Base-by-base conservation (phyloP, 306 rosid species). In the Glycine tomentella region DNA sequence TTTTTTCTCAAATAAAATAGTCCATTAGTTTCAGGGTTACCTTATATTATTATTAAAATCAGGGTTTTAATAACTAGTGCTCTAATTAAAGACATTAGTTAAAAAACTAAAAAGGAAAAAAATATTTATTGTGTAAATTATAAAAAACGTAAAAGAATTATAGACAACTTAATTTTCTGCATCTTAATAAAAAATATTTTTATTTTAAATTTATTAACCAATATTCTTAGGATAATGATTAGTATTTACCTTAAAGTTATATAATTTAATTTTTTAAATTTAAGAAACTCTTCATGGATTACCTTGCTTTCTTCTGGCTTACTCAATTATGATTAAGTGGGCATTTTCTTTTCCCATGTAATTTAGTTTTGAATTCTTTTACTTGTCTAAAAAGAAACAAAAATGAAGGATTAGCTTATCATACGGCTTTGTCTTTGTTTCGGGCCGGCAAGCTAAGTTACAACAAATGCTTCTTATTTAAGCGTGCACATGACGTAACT, bases 401-500 rank as follows among this genome's bases (percentile, higher is more conserved):
- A 77, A 33, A 5, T 63, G 86, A 72, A 72, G 66, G 46, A 25
- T 42, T 83, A 55, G 64, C 15, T 78, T 77, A 66, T 46, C 58
- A 65, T 48, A 56, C 3, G 5, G 17, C 17, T 84, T 79, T 79
- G 84, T 79, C 84, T 79, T 79, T 58, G 69, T n/a, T 74, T 34
- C n/a, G 1, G 50, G 83, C 50, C 74, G n/a, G 71, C 69, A 20
- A 20, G 25, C 25, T 20, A 31, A 70, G 38, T 15, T 69, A 53
- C 67, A 61, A 33, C 36, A 20, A 14, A 57, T 75, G 20, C 3
- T 79, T 69, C 6, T 46, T 11, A 57, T 80, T 52, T 13, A 64
- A 50, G 44, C 10, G 67, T 49, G 73, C 73, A 72, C 63, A 56
- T 51, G 53, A 33, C 55, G 31, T 79, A 13, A 42, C 46, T 33